Percentiles rank a stretch among this genome's conserved stretches.
Evolutionary conservation across 2,329 filamentous ascomycete genomes (phyloP).

Genomic region (Pseudogymnoascus sp.): DNA sequence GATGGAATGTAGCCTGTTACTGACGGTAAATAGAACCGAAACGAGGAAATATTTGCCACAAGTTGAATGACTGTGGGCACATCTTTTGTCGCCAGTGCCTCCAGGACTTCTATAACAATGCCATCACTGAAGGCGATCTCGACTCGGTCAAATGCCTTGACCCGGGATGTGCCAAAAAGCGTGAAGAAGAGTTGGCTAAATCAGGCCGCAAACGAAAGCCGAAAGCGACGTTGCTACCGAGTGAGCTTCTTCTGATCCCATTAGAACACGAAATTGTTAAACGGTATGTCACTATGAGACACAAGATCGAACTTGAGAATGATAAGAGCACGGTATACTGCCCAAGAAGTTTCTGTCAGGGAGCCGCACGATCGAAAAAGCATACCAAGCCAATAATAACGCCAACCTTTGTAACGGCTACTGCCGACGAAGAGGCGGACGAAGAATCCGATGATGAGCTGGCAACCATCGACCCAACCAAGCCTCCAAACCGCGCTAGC

Average conservation of each 20-base stretch:
- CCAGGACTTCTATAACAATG: constrained; percentile 80
- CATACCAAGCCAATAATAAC: constrained; percentile 63
- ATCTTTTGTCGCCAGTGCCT: constrained; percentile 88
- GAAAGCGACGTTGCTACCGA: constrained; percentile 65
- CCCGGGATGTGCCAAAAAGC: constrained; percentile 66
- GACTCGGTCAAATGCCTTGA: constrained; percentile 70
- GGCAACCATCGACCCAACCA: constrained; percentile 13
- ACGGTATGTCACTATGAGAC: constrained; percentile 81
- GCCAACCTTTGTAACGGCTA: constrained; percentile 48
- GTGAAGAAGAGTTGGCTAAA: constrained; percentile 29
- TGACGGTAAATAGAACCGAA: constrained; percentile 58
- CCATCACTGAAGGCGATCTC: constrained; percentile 79
- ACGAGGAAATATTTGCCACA: constrained; percentile 74
- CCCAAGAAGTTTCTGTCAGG: constrained; percentile 85
- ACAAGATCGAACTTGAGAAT: constrained; percentile 84
- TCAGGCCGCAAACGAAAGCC: constrained; percentile 43
- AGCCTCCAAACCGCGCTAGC: constrained; percentile 37
- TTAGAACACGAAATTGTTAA: constrained; percentile 64
- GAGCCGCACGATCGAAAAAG: constrained; percentile 68
- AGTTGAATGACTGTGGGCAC: constrained; percentile 74
- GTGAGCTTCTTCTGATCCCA: constrained; percentile 73
- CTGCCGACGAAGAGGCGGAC: constrained; percentile 39
- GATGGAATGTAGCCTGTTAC: not conserved
- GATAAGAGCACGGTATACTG: constrained; percentile 92
- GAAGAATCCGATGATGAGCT: constrained; percentile 26